Evolutionary conservation across 208 protist genomes (phyloP).

Genomic region (Trypanosoma boissoni): DNA sequence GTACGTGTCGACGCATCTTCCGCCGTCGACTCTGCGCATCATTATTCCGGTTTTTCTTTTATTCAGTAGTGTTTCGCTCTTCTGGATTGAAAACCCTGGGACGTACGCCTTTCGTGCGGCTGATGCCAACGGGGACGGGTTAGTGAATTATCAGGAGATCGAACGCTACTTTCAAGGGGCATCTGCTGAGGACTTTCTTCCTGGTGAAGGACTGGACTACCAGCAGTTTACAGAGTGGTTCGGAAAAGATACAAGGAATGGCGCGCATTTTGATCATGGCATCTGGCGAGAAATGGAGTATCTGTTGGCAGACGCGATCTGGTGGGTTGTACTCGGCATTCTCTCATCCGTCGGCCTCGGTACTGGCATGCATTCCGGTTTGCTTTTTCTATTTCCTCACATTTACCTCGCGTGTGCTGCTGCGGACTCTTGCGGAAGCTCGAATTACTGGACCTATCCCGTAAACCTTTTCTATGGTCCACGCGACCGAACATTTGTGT

Average conservation of each 20-base stretch:
- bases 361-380: conserved; percentile 94
- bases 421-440: conserved; percentile 75
- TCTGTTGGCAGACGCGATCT: conserved; percentile 71
- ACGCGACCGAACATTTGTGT: conserved; percentile 62
- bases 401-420: conserved; percentile 91
- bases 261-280: conserved; percentile 46
- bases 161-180: conserved; percentile 49
- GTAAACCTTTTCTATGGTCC: conserved; percentile 83
- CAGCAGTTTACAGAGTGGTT: conserved; percentile 57
- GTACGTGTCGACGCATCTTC: conserved; percentile 20
- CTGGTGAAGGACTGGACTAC: conserved; percentile 23
- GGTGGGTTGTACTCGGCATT: conserved; percentile 89
- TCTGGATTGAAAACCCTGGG: conserved; percentile 38
- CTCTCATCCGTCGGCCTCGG: conserved; percentile 92
- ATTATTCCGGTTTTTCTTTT: conserved; percentile 38
- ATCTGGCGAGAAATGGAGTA: conserved; percentile 81
- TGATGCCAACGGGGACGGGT: conserved; percentile 51
- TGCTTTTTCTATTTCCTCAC: conserved; percentile 95
- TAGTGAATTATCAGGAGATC: conserved; percentile 43
- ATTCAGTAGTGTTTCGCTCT: conserved; percentile 37
- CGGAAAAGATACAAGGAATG: conserved; percentile 33
- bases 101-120: conserved; percentile 38
- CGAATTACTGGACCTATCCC: conserved; percentile 88
- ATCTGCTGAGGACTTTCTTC: conserved; percentile 26
- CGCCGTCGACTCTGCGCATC: conserved; percentile 31